Evolutionary conservation across 169 alveolate species (phyloP).

Genomic region (Babesia bovis): DNA sequence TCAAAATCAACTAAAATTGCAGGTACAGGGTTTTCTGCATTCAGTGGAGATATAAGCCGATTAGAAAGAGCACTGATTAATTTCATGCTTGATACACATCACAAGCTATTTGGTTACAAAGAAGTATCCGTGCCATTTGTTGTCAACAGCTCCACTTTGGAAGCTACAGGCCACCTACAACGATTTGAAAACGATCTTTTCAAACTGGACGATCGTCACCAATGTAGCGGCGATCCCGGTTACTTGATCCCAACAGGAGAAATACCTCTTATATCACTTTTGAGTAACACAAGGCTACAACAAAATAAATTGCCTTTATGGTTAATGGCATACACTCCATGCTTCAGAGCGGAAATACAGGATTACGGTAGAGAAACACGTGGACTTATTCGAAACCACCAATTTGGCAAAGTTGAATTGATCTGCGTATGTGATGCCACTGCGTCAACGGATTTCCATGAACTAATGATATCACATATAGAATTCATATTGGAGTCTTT

Average conservation of each 20-base stretch:
- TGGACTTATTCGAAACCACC: conserved; percentile 76
- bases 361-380: conserved; percentile 74
- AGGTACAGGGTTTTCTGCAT: conserved; percentile 61
- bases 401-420: conserved; percentile 78
- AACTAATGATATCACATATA: conserved; percentile 69
- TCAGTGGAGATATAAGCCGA: conserved; percentile 44
- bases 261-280: conserved; percentile 70
- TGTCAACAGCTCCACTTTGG: conserved; percentile 60
- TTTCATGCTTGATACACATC: conserved; percentile 71
- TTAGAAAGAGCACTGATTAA: conserved; percentile 72
- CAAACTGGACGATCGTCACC: conserved; percentile 66
- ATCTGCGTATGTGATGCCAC: conserved; percentile 58
- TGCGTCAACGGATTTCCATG: conserved; percentile 50
- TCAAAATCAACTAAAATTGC: conserved; percentile 26
- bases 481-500: conserved; percentile 64
- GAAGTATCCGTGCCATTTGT: conserved; percentile 71
- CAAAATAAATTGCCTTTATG: conserved; percentile 62
- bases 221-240: conserved; percentile 69
- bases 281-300: conserved; percentile 48
- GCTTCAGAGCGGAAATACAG: conserved; percentile 76
- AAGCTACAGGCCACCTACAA: conserved; percentile 75
- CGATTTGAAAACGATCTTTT: conserved; percentile 74
- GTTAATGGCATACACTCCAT: conserved; percentile 70
- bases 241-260: conserved; percentile 80
- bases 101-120: conserved; percentile 65